A percentile compares a stretch with the other conserved stretches of the same genome.
Conservation (phyloP, 2,329 filamentous ascomycete genomes). For the Paramyrothecium roridum region DNA sequence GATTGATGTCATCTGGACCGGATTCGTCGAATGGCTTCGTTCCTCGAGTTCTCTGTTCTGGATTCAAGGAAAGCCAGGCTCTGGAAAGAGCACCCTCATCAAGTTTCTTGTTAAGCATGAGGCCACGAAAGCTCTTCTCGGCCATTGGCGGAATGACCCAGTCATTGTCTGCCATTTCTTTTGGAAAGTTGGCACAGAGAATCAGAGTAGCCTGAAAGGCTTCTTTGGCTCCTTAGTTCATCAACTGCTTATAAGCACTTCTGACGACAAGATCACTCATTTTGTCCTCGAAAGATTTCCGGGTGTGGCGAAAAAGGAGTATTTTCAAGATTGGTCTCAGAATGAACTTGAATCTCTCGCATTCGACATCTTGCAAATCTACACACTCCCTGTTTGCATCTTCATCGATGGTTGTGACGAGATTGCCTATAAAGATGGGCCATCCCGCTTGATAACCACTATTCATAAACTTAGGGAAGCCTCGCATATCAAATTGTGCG, state of each 20-base stretch:
- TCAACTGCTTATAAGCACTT: conserved; percentile 6
- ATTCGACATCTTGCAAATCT: background rate
- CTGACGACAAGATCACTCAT: background rate
- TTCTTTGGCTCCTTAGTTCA: conserved; percentile 17
- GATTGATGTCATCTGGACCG: too few species aligned
- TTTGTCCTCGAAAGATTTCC: background rate
- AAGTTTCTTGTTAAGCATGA: conserved; percentile 9
- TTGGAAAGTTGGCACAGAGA: conserved; percentile 20
- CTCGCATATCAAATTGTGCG: conserved; percentile 1
- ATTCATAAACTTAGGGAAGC: background rate
- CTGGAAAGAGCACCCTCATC: background rate
- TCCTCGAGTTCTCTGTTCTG: background rate
- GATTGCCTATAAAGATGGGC: background rate
- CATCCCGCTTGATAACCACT: background rate
- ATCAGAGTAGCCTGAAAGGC: conserved; percentile 21
- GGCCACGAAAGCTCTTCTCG: conserved; percentile 9
- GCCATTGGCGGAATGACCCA: conserved; percentile 11
- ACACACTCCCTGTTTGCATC: conserved; percentile 4
- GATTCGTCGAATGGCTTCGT: background rate
- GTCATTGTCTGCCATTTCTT: conserved; percentile 21
- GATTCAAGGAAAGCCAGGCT: background rate
- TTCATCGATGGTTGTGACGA: conserved; percentile 15
- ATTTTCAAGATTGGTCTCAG: conserved; percentile 10
- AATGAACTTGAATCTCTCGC: background rate
- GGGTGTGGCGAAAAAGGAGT: background rate